Evolutionary conservation across 345 rosid species (phyloP), one percentile per base, ranked within the genome.

Genomic region (Citrus unshiu): DNA sequence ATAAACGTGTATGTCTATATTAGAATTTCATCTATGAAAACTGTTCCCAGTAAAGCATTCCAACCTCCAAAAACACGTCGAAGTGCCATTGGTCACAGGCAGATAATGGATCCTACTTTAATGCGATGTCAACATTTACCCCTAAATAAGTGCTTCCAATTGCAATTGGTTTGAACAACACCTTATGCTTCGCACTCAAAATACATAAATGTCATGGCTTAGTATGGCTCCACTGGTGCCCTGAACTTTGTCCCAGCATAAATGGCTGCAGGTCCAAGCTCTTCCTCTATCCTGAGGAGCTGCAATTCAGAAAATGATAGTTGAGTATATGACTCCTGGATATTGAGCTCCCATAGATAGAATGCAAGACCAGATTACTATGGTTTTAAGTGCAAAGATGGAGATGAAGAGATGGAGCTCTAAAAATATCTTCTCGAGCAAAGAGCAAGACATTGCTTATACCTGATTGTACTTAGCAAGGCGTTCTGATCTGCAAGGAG

Each of bases 381-480:
- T 70, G 14, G 12, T 51, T 70, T 63, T 10, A 49, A 6, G 51
- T 9, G 43, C 6, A 46, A 21, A 46, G 9, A 30, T 49, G 8
- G 39, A 8, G 2, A 12, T 30, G 5, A 60, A 30, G 56, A n/a
- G 67, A 35, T 21, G 34, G 12, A 63, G 58, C 34, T 35, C 5
- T 4, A 4, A 13, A 29, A 6, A 22, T 37, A 70, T 49, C 6
- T 63, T 74, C 59, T 25, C 3, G 30, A 61, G 34, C 9, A 18
- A 22, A 21, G 14, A 30, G 49, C 24, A 19, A 9, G n/a, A 22
- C n/a, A 13, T 22, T 62, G 57, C n/a, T 29, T 60, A 34, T 76
- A 90, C 95, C 91, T 90, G 95, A 77, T 88, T 91, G 81, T 91
- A 91, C 73, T 91, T 91, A 2, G 93, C 95, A 67, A 90, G 91